Percentiles rank a stretch among this genome's conserved stretches.
Conservation (phyloP, 257 asterid genomes). For the Solanum appendiculatum region DNA sequence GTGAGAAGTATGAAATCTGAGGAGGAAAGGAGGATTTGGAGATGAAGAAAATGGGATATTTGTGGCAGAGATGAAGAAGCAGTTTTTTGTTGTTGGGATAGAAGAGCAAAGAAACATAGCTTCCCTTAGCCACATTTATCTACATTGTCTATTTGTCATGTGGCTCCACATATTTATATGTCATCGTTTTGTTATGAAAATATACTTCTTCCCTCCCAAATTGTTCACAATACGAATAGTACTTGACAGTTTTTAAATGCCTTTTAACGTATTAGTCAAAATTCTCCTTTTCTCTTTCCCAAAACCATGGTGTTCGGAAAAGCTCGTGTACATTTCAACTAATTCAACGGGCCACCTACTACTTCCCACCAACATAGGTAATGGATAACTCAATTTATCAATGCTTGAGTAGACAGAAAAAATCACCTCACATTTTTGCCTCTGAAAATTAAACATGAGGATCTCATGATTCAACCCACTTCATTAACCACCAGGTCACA, state of each 20-base stretch:
- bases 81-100: background rate
- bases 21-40: background rate
- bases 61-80: background rate
- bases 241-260: background rate
- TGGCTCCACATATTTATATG: background rate
- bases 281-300: background rate
- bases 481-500: background rate
- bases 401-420: background rate
- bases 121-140: background rate
- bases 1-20: conserved; percentile 15
- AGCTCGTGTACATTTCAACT: background rate
- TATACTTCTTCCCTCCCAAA: background rate
- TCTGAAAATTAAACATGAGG: background rate
- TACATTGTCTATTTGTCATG: background rate
- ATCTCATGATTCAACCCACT: too few species aligned
- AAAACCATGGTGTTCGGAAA: background rate
- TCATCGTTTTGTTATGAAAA: background rate
- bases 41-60: background rate
- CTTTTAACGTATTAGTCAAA: background rate
- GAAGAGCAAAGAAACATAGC: background rate
- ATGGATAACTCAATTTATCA: background rate
- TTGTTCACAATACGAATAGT: background rate
- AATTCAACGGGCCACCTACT: background rate
- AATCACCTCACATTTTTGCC: background rate
- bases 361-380: background rate